Evolutionary conservation across 371 early-diverging fungal genomes (phyloP).

Genomic region (Lichtheimia corymbifera): DNA sequence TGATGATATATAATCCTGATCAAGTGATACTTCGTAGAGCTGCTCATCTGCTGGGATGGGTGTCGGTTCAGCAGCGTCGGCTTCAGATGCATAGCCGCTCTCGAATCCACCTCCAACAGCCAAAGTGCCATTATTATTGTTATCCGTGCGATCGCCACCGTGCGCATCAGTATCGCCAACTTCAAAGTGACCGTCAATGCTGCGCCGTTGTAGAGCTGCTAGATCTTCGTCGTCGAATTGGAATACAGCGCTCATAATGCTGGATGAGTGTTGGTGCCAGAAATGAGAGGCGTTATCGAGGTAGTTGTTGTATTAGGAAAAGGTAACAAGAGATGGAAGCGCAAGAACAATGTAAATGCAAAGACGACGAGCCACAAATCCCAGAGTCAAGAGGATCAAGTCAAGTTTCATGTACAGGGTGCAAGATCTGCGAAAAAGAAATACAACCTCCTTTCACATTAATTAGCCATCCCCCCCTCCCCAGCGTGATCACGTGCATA

Average conservation of each 20-base stretch:
- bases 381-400: constrained; percentile 23
- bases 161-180: not conserved
- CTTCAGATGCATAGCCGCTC: constrained; percentile 43
- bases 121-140: not conserved
- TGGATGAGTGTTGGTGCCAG: not conserved
- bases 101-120: constrained; percentile 17
- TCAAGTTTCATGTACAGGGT: constrained; percentile 23
- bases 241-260: constrained; percentile 47
- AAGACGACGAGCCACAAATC: constrained; percentile 32
- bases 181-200: not conserved
- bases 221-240: constrained; percentile 47
- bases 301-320: not conserved
- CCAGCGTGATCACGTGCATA: not conserved
- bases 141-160: constrained; percentile 1
- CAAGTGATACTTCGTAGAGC: constrained; percentile 41
- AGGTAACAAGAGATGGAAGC: not conserved
- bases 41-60: constrained; percentile 30
- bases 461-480: constrained; percentile 1
- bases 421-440: not conserved
- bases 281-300: not conserved
- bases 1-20: constrained; percentile 38
- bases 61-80: constrained; percentile 36
- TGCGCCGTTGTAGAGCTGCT: not conserved
- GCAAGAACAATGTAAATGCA: constrained; percentile 10
- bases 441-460: not conserved